Conservation (phyloP, 768 basidiomycete genomes). For the Xerocomus spinulosus region DNA sequence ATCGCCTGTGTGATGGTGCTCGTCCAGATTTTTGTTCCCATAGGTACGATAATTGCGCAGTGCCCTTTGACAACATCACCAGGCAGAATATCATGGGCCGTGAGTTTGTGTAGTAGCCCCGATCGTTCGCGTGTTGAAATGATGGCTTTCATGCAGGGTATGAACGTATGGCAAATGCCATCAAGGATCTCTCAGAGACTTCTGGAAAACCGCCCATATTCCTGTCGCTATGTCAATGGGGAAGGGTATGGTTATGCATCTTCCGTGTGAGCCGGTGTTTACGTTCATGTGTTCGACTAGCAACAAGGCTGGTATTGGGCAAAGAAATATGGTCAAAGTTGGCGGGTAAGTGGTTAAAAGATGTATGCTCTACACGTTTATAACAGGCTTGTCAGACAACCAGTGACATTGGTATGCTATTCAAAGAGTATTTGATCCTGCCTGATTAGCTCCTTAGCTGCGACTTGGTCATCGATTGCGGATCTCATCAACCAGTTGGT, state of each 20-base stretch:
- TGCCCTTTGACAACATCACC: constrained; percentile 54
- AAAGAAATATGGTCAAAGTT: constrained; percentile 53
- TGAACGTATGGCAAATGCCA: constrained; percentile 57
- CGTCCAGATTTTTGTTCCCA: not conserved
- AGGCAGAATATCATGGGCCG: constrained; percentile 54
- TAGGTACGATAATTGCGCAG: constrained; percentile 61
- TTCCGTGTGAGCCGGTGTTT: not conserved
- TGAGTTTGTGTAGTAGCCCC: constrained; percentile 26
- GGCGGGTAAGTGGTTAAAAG: constrained; percentile 45
- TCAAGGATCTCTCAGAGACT: constrained; percentile 41
- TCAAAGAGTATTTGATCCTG: not conserved
- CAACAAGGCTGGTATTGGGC: constrained; percentile 66
- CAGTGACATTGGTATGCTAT: constrained; percentile 40
- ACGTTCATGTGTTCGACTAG: constrained; percentile 28
- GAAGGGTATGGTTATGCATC: constrained; percentile 40
- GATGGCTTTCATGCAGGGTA: constrained; percentile 40
- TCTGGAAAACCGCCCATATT: constrained; percentile 53
- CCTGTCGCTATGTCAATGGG: constrained; percentile 67
- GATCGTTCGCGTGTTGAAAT: not conserved
- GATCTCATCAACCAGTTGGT: constrained; percentile 52
- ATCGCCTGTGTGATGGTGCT: not conserved
- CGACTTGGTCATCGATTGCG: constrained; percentile 48
- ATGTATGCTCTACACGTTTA: not conserved
- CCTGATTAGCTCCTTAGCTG: constrained; percentile 26
- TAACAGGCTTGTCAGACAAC: constrained; percentile 39